These are phyloP conservation scores for Mycena maculata DNA, from an alignment of 768 basidiomycete species.

Conservation along the genomic window DNA sequence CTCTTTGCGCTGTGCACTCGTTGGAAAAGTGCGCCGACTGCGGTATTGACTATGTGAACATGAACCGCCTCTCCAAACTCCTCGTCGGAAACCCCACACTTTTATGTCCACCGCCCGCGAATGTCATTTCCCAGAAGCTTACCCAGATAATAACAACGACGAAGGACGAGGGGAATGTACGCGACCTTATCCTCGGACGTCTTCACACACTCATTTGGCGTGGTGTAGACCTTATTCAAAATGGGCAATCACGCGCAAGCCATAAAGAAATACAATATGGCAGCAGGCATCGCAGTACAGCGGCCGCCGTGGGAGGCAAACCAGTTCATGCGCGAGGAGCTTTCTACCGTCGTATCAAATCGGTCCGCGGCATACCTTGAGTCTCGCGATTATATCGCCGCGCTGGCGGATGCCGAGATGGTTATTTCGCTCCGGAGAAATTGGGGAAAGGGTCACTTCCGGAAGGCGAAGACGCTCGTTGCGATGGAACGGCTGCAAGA, in stretches of 20 bases:
- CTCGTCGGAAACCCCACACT: slow-evolving; percentile 77
- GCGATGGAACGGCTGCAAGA: slow-evolving; percentile 77
- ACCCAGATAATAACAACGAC: slow-evolving; percentile 78
- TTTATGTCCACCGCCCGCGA: slow-evolving; percentile 84
- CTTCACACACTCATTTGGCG: slow-evolving; percentile 42
- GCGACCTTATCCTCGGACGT: slow-evolving; percentile 41
- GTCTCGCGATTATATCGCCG: slow-evolving; percentile 77
- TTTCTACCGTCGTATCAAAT: slow-evolving; percentile 91
- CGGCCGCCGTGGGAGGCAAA: slow-evolving; percentile 93
- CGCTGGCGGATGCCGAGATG: slow-evolving; percentile 90
- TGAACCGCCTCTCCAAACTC: slow-evolving; percentile 83
- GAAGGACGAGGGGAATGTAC: slow-evolving; percentile 96
- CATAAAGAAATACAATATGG: slow-evolving; percentile 81
- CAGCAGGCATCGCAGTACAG: slow-evolving; percentile 79
- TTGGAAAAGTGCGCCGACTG: slow-evolving; percentile 82
- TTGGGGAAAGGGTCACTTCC: slow-evolving; percentile 97
- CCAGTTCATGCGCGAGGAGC: slow-evolving; percentile 86
- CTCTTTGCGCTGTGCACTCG: slow-evolving; percentile 74
- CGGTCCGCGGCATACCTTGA: slow-evolving; percentile 90
- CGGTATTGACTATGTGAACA: slow-evolving; percentile 73
- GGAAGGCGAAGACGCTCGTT: slow-evolving; percentile 89
- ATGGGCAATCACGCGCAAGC: slow-evolving; percentile 74
- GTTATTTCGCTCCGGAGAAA: slow-evolving; percentile 86
- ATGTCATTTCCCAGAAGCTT: slow-evolving; percentile 79
- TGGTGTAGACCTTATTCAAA: slow-evolving; percentile 85